Conservation (phyloP, 805 yeast genomes). For the Sugiyamaella lignohabitans region DNA sequence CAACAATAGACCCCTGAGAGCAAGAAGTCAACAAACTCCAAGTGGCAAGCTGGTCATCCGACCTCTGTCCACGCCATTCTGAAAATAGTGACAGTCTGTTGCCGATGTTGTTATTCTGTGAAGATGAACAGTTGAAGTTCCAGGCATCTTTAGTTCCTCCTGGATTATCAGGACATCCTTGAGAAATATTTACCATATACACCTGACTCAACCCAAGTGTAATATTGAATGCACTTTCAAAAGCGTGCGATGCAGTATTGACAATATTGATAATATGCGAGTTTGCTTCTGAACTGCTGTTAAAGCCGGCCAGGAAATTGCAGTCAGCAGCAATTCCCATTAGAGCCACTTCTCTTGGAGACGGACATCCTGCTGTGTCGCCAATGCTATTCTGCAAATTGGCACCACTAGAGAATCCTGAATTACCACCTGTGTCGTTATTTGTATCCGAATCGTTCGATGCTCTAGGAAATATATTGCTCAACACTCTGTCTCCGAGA, state of each 20-base stretch:
- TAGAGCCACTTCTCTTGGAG: conserved; percentile 27
- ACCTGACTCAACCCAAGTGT: conserved; percentile 30
- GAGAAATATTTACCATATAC: conserved; percentile 24
- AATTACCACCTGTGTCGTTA: conserved; percentile 12
- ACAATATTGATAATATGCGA: conserved; percentile 29
- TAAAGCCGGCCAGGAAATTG: conserved; percentile 28
- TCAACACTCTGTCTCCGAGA: neutral
- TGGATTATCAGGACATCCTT: conserved; percentile 21
- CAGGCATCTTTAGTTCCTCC: conserved; percentile 17
- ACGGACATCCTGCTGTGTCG: conserved; percentile 30
- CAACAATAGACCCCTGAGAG: conserved; percentile 31
- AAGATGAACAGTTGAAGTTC: conserved; percentile 26
- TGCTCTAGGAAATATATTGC: neutral
- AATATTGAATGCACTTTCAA: conserved; percentile 33
- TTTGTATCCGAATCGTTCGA: neutral
- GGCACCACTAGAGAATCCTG: conserved; percentile 24
- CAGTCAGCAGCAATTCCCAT: conserved; percentile 36
- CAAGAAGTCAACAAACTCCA: conserved; percentile 34
- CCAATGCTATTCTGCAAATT: conserved; percentile 26
- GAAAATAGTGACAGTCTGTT: conserved; percentile 28
- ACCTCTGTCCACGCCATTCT: conserved; percentile 28
- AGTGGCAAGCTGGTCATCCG: conserved; percentile 30
- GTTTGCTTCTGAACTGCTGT: conserved; percentile 23
- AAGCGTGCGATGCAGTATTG: conserved; percentile 31
- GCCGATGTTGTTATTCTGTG: conserved; percentile 18